Conservation (phyloP, 768 basidiomycete genomes). For the Kwoniella botswanensis region DNA sequence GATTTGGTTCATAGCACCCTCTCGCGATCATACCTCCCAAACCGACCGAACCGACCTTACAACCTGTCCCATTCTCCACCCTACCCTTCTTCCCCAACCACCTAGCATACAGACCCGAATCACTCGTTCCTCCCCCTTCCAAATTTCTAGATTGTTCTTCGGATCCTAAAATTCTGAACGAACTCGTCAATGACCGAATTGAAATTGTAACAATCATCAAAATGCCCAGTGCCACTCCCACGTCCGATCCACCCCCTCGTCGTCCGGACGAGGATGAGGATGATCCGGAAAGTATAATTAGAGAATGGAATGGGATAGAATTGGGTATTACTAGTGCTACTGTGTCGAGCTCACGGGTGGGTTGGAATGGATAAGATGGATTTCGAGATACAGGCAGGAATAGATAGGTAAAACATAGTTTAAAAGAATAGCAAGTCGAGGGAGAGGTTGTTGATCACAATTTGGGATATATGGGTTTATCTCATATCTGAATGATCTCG, state of each 20-base stretch:
- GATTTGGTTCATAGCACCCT: constrained; percentile 23
- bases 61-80: constrained; percentile 34
- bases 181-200: constrained; percentile 31
- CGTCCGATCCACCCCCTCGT: background rate
- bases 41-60: constrained; percentile 1
- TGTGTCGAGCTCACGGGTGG: background rate
- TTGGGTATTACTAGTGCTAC: constrained; percentile 34
- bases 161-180: constrained; percentile 23
- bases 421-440: no score
- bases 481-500: no score
- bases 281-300: constrained; percentile 29
- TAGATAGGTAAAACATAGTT: background rate
- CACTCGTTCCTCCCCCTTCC: constrained; percentile 33
- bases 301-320: constrained; percentile 46
- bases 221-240: constrained; percentile 33
- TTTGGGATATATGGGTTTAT: no score
- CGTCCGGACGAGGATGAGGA: constrained; percentile 16
- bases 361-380: constrained; percentile 3
- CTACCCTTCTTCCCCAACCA: constrained; percentile 49
- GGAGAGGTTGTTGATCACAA: no score
- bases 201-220: constrained; percentile 42
- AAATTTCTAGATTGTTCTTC: constrained; percentile 18
- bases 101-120: constrained; percentile 44
- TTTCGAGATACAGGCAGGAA: background rate
- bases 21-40: constrained; percentile 44